Percentiles rank a stretch among this genome's conserved stretches.
These are phyloP conservation scores for Parathielavia appendiculata DNA, from an alignment of 495 filamentous ascomycete genomes.

Conservation along the genomic window DNA sequence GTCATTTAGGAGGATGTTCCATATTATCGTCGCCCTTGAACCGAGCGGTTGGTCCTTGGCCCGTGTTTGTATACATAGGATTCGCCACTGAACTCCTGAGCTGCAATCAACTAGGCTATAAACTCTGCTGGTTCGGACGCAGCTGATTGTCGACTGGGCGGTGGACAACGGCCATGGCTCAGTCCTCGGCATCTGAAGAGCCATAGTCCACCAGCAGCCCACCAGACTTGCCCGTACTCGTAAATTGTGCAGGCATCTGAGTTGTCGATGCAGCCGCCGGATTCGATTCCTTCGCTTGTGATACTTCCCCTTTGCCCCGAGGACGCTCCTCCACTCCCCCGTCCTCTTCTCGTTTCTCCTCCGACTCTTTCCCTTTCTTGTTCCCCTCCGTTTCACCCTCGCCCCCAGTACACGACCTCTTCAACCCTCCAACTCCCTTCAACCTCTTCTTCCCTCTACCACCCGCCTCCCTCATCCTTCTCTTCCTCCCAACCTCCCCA, in stretches of 20 bases:
- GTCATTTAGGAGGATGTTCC: too few species aligned
- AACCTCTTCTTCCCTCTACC: constrained; percentile 18
- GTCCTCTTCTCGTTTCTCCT: neutral
- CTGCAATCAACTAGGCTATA: too few species aligned
- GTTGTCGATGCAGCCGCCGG: neutral
- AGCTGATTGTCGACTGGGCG: too few species aligned
- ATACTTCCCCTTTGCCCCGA: neutral
- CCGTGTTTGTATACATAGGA: too few species aligned
- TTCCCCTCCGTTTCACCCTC: constrained; percentile 19
- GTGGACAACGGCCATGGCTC: constrained; percentile 2
- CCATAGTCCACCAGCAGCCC: constrained; percentile 31
- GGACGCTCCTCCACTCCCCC: neutral
- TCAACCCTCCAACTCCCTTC: constrained; percentile 18
- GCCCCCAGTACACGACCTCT: constrained; percentile 12
- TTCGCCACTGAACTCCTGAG: too few species aligned
- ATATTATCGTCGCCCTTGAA: too few species aligned
- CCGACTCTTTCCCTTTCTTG: constrained; percentile 14
- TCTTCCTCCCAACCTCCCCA: constrained; percentile 21
- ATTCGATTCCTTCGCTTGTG: neutral
- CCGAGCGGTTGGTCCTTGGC: too few species aligned
- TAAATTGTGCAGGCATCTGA: neutral
- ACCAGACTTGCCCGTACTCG: constrained; percentile 14
- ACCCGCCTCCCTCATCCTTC: constrained; percentile 17
- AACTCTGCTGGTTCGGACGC: too few species aligned
- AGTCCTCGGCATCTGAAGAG: constrained; percentile 31